Evolutionary conservation across 2,329 filamentous ascomycete genomes (phyloP).

Genomic region (Aureobasidium sp.): DNA sequence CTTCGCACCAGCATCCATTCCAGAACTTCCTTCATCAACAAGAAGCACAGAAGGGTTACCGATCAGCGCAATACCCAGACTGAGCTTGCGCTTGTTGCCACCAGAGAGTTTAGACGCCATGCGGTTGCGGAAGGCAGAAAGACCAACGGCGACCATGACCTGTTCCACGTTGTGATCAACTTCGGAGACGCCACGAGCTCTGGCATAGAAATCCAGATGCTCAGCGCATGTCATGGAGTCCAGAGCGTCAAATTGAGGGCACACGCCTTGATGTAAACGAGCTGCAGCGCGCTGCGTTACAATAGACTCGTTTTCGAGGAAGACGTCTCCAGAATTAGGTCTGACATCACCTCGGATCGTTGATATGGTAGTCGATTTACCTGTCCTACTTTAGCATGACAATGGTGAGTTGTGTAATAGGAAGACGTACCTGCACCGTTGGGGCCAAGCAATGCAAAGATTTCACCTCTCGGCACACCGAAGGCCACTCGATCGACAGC

Average conservation of each 20-base stretch:
- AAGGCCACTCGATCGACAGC: conserved; percentile 94
- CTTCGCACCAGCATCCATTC: conserved; percentile 92
- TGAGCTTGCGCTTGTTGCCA: conserved; percentile 95
- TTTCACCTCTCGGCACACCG: conserved; percentile 79
- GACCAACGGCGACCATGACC: conserved; percentile 77
- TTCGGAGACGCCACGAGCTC: conserved; percentile 80
- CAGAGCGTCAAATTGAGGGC: conserved; percentile 80
- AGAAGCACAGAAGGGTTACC: conserved; percentile 90
- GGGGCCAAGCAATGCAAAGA: conserved; percentile 90
- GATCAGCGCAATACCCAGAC: conserved; percentile 90
- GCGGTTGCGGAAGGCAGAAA: conserved; percentile 73
- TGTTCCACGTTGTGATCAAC: conserved; percentile 81
- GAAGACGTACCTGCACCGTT: conserved; percentile 89
- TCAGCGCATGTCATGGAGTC: conserved; percentile 92
- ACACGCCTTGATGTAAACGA: conserved; percentile 85
- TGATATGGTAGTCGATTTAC: conserved; percentile 91
- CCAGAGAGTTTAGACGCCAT: conserved; percentile 86
- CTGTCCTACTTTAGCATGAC: conserved; percentile 36
- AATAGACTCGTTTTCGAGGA: conserved; percentile 82
- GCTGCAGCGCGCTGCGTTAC: conserved; percentile 76
- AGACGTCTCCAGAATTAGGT: conserved; percentile 81
- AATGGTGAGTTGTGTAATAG: too few species aligned
- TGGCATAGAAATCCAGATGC: conserved; percentile 89
- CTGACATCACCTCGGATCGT: conserved; percentile 90
- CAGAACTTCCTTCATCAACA: conserved; percentile 89